Percentiles rank a stretch among this genome's conserved stretches.
Evolutionary conservation across 257 asterid genomes (phyloP).

Genomic region (Solanum raphanifolium): DNA sequence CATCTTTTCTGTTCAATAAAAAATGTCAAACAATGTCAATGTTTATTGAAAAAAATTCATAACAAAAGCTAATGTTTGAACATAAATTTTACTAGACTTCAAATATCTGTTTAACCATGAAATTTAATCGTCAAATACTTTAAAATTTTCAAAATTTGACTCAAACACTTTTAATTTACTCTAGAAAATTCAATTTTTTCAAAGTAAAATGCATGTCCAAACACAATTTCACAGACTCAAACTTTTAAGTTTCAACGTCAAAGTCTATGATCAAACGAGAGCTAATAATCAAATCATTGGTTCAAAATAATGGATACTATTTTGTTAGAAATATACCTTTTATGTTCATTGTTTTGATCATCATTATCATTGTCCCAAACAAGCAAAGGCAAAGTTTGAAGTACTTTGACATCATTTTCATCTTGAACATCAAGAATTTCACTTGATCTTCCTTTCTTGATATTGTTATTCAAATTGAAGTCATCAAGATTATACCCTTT

Average conservation of each 20-base stretch:
- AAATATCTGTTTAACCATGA: not conserved
- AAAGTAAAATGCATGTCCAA: not conserved
- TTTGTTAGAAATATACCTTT: not conserved
- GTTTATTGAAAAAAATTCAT: not conserved
- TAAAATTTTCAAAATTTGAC: not conserved
- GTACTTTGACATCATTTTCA: constrained; percentile 6
- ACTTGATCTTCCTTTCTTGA: constrained; percentile 18
- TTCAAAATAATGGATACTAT: not conserved
- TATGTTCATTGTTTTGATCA: not conserved
- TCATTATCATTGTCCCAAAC: constrained; percentile 10
- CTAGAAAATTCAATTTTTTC: not conserved
- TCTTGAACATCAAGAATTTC: constrained; percentile 7
- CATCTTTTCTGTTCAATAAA: constrained; percentile 13
- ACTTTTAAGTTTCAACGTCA: not conserved
- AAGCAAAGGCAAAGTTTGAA: constrained; percentile 35
- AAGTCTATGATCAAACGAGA: not conserved
- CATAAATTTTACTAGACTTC: not conserved
- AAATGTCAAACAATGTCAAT: not conserved
- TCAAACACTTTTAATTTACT: not conserved
- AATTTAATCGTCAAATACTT: not conserved
- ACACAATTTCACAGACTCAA: not conserved
- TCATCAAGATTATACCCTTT: constrained; percentile 23
- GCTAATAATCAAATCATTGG: not conserved
- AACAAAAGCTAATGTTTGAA: accelerated
- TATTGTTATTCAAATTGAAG: not conserved